phyloP scores from a whole-genome alignment of 768 basidiomycete species.

The Termitomyces sp. region DNA sequence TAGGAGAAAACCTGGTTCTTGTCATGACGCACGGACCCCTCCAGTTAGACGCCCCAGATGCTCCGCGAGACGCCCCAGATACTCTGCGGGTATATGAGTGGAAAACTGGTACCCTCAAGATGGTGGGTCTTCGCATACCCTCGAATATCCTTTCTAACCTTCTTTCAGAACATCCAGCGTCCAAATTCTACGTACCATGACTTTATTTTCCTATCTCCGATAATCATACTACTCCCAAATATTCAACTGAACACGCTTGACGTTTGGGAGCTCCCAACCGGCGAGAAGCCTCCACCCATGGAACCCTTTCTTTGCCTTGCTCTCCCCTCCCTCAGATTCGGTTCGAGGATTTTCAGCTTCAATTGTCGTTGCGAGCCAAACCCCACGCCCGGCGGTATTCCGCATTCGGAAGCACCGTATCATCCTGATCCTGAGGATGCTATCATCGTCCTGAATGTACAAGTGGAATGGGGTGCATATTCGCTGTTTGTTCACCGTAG shows the following conservation, averaged over 20 bases:
- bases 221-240: slow-evolving; percentile 21
- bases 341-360: not conserved
- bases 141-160: not conserved
- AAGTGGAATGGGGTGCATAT: not conserved
- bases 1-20: slow-evolving; percentile 14
- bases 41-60: not conserved
- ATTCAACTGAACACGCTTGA: slow-evolving; percentile 15
- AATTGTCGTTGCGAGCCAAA: slow-evolving; percentile 14
- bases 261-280: slow-evolving; percentile 15
- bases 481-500: slow-evolving; percentile 8
- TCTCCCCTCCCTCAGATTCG: not conserved
- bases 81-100: slow-evolving; percentile 14
- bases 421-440: slow-evolving; percentile 3
- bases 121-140: slow-evolving; percentile 1
- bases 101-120: slow-evolving; percentile 12
- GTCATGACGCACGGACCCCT: not conserved
- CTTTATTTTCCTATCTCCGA: slow-evolving; percentile 18
- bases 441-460: slow-evolving; percentile 7
- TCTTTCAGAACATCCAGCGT: not conserved
- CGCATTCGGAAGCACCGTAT: slow-evolving; percentile 3
- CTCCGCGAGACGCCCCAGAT: slow-evolving; percentile 5
- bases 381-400: not conserved
- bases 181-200: slow-evolving; percentile 16
- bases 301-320: slow-evolving; percentile 2
- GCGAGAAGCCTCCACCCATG: not conserved